Conservation (phyloP, 257 asterid species). For the Orobanche coerulescens region DNA sequence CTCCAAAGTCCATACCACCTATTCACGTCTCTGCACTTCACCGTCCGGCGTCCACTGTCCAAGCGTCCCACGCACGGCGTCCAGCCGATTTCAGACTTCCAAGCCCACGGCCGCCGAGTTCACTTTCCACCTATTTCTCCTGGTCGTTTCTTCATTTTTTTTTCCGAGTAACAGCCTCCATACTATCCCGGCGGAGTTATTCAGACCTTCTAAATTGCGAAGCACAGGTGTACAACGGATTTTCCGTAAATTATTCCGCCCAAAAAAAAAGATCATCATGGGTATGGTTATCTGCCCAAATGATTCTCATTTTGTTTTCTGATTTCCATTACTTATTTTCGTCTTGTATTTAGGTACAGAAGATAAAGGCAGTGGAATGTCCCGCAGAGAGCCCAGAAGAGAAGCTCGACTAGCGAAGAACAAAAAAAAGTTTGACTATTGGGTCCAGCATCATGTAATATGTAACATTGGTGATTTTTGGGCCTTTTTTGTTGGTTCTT, state of each 20-base stretch:
- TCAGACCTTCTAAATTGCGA: background rate
- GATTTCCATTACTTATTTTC: background rate
- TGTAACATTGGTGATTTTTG: background rate
- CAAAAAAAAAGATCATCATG: background rate
- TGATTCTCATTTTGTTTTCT: background rate
- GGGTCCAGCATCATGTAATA: conserved; percentile 54
- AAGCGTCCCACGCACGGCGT: too few relatives aligned
- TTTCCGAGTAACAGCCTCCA: too few relatives aligned
- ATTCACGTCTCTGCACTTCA: too few relatives aligned
- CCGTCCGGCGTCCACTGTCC: too few relatives aligned
- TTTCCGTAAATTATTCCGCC: background rate
- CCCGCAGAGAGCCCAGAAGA: conserved; percentile 56
- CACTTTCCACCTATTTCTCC: too few relatives aligned
- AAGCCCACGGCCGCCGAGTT: too few relatives aligned
- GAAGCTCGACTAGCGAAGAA: conserved; percentile 52
- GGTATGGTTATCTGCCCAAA: background rate
- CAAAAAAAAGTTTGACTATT: conserved; percentile 55
- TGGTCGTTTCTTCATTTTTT: too few relatives aligned
- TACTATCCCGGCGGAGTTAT: too few relatives aligned
- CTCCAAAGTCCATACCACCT: too few relatives aligned
- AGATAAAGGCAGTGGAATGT: conserved; percentile 22
- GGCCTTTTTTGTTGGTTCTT: background rate
- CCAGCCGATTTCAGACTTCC: too few relatives aligned
- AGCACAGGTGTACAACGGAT: background rate
- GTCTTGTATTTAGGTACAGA: conserved; percentile 21